Evolutionary conservation across 2,329 filamentous ascomycete genomes (phyloP), one percentile per base, ranked within the genome.

Genomic region (Xylaria multiplex): DNA sequence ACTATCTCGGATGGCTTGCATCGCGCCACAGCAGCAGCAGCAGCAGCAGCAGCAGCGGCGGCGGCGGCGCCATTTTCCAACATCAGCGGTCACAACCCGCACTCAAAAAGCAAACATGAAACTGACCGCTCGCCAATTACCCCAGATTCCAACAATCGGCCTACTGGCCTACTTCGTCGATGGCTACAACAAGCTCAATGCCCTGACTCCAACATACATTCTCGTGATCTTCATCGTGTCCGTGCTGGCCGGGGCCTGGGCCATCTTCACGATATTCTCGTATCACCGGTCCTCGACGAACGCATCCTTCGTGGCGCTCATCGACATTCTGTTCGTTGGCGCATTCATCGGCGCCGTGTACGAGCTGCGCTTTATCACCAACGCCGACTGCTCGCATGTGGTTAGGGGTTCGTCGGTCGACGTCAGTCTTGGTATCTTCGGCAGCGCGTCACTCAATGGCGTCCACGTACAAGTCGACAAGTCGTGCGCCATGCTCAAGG

Each of bases 401-500:
- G 75, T 76, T 11, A 74, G 75, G 3, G 81, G 80, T 58, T 79
- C 81, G 54, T 74, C 79, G 24, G 88, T 88, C 78, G 85, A 85
- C 72, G 76, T 86, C 59, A 83, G 84, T 55, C 82, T 93, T 49
- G 90, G 90, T 13, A 81, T 85, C 13, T 86, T 92, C 68, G 85
- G 69, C 35, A 82, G 80, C 69, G 86, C 86, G 49, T 81, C 79
- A 35, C 78, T 85, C 42, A 83, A 83, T 54, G 80, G 80, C 58
- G 84, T 88, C 65, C 78, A 84, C 48, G 75, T 89, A 46, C 79
- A 85, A 59, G 79, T 89, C 43, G 85, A 92, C 79, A 95, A 95
- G 84, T 88, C 88, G 5, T 98, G 95, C 81, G 87, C 91, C 56
- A 96, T 97, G 93, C 87, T 97, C 75, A 98, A 97, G 86, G 91